Evolutionary conservation across 176 grass and related monocot genomes (phyloP).

Genomic region (Rhipidocladum racemiflorum): DNA sequence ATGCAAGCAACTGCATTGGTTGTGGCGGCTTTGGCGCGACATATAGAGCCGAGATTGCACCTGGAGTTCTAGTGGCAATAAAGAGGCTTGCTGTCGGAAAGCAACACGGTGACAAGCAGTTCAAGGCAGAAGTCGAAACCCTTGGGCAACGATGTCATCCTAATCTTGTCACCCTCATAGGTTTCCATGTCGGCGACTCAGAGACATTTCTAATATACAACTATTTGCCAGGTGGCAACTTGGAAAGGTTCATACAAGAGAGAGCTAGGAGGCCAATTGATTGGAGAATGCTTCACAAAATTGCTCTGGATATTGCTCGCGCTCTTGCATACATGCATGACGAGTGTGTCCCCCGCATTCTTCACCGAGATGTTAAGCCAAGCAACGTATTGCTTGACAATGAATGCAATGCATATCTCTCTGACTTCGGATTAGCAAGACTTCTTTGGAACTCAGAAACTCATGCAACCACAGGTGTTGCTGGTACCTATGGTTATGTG

Average conservation of each 20-base stretch:
- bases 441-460: constrained; percentile 81
- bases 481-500: constrained; percentile 89
- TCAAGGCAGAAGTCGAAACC: constrained; percentile 72
- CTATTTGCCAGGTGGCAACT: constrained; percentile 78
- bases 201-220: constrained; percentile 97
- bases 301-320: constrained; percentile 74
- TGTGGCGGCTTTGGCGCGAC: constrained; percentile 79
- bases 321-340: constrained; percentile 81
- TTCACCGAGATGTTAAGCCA: constrained; percentile 91
- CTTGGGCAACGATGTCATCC: constrained; percentile 62
- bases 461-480: constrained; percentile 79
- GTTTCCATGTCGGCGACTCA: constrained; percentile 63
- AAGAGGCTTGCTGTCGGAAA: constrained; percentile 80
- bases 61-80: constrained; percentile 82
- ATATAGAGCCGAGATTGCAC: constrained; percentile 76
- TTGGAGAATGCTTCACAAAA: constrained; percentile 90
- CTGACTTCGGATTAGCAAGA: constrained; percentile 84
- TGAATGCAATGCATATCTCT: constrained; percentile 70
- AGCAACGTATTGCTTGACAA: constrained; percentile 86
- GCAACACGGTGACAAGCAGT: constrained; percentile 71
- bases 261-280: constrained; percentile 51
- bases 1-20: constrained; percentile 83
- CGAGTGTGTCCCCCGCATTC: constrained; percentile 57
- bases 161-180: constrained; percentile 88
- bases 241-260: constrained; percentile 85